These are phyloP conservation scores for Clavulina sp. DNA, from an alignment of 768 basidiomycete genomes.

Conservation along the genomic window DNA sequence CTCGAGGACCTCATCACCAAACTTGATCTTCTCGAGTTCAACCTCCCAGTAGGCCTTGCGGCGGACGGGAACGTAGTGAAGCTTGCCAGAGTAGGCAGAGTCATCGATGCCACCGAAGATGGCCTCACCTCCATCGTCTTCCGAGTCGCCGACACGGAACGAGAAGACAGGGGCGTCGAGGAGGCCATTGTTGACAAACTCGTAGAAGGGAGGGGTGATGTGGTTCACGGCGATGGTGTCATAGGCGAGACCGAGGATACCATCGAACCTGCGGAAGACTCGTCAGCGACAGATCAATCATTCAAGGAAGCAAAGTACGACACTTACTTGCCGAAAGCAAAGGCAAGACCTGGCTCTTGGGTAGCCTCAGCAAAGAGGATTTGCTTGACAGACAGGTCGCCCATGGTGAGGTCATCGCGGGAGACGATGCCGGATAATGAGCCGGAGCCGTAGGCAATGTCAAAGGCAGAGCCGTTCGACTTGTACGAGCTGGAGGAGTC, in stretches of 20 bases:
- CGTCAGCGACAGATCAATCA: neutral
- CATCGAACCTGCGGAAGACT: conserved; percentile 55
- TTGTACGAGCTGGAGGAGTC: conserved; percentile 66
- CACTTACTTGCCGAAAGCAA: conserved; percentile 85
- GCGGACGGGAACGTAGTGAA: conserved; percentile 78
- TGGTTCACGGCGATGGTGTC: conserved; percentile 91
- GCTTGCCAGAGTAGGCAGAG: conserved; percentile 56
- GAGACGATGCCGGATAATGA: conserved; percentile 96
- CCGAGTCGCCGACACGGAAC: conserved; percentile 79
- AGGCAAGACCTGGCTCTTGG: conserved; percentile 91
- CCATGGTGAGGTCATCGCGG: conserved; percentile 59
- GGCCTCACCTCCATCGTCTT: conserved; percentile 79
- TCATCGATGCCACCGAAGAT: conserved; percentile 81
- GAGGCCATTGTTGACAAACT: conserved; percentile 67
- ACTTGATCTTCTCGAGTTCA: conserved; percentile 69
- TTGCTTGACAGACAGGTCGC: conserved; percentile 53
- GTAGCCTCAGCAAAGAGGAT: conserved; percentile 92
- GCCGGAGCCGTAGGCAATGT: conserved; percentile 88
- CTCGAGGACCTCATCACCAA: conserved; percentile 77
- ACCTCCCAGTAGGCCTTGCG: conserved; percentile 98
- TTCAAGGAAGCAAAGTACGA: neutral
- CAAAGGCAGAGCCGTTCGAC: conserved; percentile 73
- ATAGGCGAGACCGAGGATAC: conserved; percentile 85
- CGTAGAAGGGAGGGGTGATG: conserved; percentile 87
- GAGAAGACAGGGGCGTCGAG: conserved; percentile 80